Base-by-base conservation (phyloP, 1,139 yeast genomes). In the Taiozyma sp. region DNA sequence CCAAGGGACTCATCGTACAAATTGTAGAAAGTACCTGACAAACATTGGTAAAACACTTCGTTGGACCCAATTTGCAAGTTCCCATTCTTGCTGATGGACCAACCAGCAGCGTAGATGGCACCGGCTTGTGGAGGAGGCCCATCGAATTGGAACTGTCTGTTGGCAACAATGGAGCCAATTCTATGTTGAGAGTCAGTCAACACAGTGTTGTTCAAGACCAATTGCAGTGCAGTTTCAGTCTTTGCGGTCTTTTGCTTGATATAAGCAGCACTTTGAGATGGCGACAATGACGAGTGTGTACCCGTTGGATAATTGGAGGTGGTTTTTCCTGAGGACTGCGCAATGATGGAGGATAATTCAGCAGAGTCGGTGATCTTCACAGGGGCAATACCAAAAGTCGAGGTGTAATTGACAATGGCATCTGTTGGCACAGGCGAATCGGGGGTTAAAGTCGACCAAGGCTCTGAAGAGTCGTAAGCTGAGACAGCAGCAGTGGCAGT, bases 71-170 rank as follows among this genome's bases (percentile, higher is more conserved):
- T 72, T 53, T 88, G 87, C 67, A 86, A 78, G 71, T 74, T 67
- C 59, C 88, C 88, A 51, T 80, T 83, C 52, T 68, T 63, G 51
- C 83, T 75, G 62, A 84, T 72, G 47, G 86, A 75, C 93, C 93
- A 86, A 58, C 95, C 93, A 53, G 82, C 87, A 64, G 93, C 93
- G 71, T 82, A 85, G 69, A 85, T 81, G 60, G 90, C 79, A 69
- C 93, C 95, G 53, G 91, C 91, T 76, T 86, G 93, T 63, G 93
- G 91, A 71, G 90, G 89, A 60, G 93, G 93, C 68, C 91, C 93
- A 66, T 85, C 91, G 63, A 85, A 85, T 74, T 85, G 93, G 83
- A 85, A 85, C 75, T 85, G 93, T 74, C 85, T 80, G 82, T 85
- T 85, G 55, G 90, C 86, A 60, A 85, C 91, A 69, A 85, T 84